Evolutionary conservation across 768 basidiomycete species (phyloP), one percentile per base, ranked within the genome.

Genomic region (Boletales sp.): DNA sequence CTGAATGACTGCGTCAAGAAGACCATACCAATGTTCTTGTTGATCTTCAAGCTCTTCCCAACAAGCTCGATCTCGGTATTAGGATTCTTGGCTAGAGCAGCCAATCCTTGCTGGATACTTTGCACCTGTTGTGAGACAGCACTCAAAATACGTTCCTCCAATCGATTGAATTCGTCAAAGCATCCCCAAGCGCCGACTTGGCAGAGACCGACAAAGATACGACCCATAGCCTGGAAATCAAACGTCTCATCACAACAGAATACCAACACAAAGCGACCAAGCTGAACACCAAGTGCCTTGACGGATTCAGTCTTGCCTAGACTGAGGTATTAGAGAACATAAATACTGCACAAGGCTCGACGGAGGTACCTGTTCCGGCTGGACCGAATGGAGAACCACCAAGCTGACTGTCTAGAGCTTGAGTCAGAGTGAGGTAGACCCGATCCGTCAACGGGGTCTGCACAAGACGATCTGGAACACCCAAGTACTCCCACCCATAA

Each of bases 221-320:
- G 90, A 55, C 96, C 96, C 96, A 99, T 98, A 2, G 96, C 96
- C 67, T 98, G 94, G 77, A 98, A 98, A 70, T 99, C 96, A 70
- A 99, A 98, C 0, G 91, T 96, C 68, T 99, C 96, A 69, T 99
- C 96, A 63, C 96, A 99, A 66, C 96, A 98, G 74, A 99, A 99
- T n/a, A 99, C 96, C 42, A 99, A 78, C n/a, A 99, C 96, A 62
- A 99, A 99, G 34, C 96, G 86, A 36, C 96, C 96, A 6, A 99
- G 83, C 61, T 96, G 94, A 2, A 97, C 92, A 44, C 96, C 96
- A 18, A 99, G 83, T 2, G 96, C 94, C 70, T 99, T 99, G 65
- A 99, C 96, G 2, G 96, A 98, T 70, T 99, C 96, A 0, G 96
- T 99, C 75, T 99, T 99, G 30, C 94, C 93, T 92, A 58, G 41